Evolutionary conservation across 2,329 filamentous ascomycete genomes (phyloP).

Genomic region (Penicillium rolfsii): DNA sequence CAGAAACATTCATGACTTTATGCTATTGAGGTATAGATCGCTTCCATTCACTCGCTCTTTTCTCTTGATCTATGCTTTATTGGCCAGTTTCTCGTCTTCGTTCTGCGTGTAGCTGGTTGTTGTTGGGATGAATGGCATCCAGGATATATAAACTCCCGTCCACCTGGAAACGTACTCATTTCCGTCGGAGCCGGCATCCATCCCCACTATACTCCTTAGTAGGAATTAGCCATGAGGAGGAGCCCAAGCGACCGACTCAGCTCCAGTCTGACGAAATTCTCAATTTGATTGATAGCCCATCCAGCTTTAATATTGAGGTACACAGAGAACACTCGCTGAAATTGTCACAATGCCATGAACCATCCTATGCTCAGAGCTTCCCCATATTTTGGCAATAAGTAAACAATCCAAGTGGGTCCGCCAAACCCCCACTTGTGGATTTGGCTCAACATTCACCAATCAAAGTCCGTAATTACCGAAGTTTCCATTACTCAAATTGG

Average conservation of each 20-base stretch:
- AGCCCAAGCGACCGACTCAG: neutral
- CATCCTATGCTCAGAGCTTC: neutral
- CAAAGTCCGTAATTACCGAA: neutral
- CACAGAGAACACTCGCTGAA: neutral
- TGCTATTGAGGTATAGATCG: too few species aligned
- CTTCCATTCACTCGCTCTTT: too few species aligned
- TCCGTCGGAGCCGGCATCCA: neutral
- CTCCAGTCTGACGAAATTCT: neutral
- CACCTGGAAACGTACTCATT: neutral
- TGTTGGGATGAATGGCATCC: too few species aligned
- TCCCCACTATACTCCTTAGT: neutral
- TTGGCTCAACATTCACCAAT: neutral
- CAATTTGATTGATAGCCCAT: neutral
- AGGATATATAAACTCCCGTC: neutral
- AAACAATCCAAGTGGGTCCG: neutral
- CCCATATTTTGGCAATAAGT: conserved; percentile 1
- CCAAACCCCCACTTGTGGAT: neutral
- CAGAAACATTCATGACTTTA: too few species aligned
- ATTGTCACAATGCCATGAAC: neutral
- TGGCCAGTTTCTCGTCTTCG: too few species aligned
- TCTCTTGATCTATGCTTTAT: too few species aligned
- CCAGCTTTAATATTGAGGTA: neutral
- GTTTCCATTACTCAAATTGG: neutral
- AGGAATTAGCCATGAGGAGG: too few species aligned
- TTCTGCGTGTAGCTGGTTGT: too few species aligned